Evolutionary conservation across 768 basidiomycete species (phyloP), one percentile per base, ranked within the genome.

Genomic region (Multifurca ochricompacta): DNA sequence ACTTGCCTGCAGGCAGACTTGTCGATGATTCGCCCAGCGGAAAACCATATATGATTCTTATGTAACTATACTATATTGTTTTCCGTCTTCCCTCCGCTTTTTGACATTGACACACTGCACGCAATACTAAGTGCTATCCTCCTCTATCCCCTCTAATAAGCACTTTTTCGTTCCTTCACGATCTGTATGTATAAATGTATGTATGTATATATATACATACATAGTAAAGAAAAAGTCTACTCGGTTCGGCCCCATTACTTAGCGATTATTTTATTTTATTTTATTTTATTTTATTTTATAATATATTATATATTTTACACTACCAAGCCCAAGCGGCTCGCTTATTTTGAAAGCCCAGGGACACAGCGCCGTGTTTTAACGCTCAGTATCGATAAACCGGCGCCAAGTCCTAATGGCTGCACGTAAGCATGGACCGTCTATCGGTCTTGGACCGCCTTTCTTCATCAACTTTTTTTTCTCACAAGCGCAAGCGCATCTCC

Each of bases 1-100:
- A n/a, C 73, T 70, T 81, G 83, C 83, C 83, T 85, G 81, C 81
- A 84, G 82, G 83, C 82, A 78, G 66, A 59, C 64, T 67, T 69
- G 73, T 73, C 72, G 51, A 66, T 69, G 59, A 67, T 70, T 70
- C 65, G 64, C 70, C 65, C 63, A 66, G 39, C 54, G 54, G 50
- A 52, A 40, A 40, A 41, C 50, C 50, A 56, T 56, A 56, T 45
- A 27, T 54, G 59, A 60, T 58, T 25, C 67, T 78, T 78, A 75
- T 69, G 74, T 78, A 75, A 61, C 34, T 9, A 42, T 47, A 48
- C 54, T 53, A n/a, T 54, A 61, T 56, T 61, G 58, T 54, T 53
- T 50, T 51, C 48, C 49, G 52, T 59, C 35, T 59, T 50, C 47
- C 57, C 48, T 54, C 48, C 49, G 59, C 32, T 18, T 25, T n/a